Conservation (phyloP, 1,284 basidiomycete species). For the Fistulinella staudtii region DNA sequence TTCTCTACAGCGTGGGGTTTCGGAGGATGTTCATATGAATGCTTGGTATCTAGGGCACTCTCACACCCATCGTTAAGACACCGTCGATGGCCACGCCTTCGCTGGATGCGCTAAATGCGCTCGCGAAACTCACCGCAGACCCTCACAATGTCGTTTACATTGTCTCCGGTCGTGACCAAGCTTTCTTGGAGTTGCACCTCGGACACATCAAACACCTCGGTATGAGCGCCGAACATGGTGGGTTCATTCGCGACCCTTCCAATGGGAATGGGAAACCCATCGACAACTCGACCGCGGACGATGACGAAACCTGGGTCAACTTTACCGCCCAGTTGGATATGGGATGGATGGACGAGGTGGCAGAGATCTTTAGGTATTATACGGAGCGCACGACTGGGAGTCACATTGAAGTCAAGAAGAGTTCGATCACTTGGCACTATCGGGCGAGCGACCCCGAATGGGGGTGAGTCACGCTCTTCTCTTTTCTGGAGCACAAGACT, state of each 20-base stretch:
- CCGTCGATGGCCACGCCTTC: constrained; percentile 89
- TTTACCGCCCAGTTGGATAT: constrained; percentile 92
- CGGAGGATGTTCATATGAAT: background rate
- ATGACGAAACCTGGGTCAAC: constrained; percentile 69
- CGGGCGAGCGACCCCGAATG: constrained; percentile 91
- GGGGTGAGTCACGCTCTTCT: constrained; percentile 56
- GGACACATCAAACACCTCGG: constrained; percentile 83
- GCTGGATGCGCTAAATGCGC: constrained; percentile 68
- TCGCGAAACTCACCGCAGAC: constrained; percentile 72
- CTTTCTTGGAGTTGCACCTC: constrained; percentile 88
- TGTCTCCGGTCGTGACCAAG: constrained; percentile 95
- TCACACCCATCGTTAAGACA: constrained; percentile 94
- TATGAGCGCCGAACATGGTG: constrained; percentile 95
- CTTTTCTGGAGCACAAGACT: constrained; percentile 4
- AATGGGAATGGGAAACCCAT: constrained; percentile 4
- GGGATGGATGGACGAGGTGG: constrained; percentile 96
- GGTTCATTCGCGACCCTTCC: constrained; percentile 76
- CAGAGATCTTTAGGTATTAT: constrained; percentile 95
- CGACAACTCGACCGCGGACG: background rate
- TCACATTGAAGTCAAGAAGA: constrained; percentile 96
- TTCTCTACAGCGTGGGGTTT: background rate
- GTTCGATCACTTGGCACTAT: constrained; percentile 98
- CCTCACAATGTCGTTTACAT: constrained; percentile 92
- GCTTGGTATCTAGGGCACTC: constrained; percentile 64
- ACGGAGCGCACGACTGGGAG: constrained; percentile 96